Base-by-base conservation (phyloP, 2,329 filamentous ascomycete genomes). In the Aciculosporium take region DNA sequence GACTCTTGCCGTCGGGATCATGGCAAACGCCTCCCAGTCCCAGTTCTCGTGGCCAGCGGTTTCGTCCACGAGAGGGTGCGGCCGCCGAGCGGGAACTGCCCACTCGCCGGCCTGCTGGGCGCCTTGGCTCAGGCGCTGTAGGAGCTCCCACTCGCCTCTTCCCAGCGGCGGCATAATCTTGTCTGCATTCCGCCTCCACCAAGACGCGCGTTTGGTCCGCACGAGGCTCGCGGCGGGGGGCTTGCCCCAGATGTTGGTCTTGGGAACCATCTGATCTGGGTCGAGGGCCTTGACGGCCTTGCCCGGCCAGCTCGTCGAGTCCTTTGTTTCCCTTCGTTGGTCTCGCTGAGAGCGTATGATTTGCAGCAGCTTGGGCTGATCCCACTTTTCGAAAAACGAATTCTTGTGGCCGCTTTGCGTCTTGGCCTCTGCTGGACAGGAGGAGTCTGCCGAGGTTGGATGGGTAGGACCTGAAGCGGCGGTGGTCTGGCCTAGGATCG, bases 141-240 rank as follows among this genome's bases (percentile, higher is more conserved):
- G 55, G 12, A 66, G 52, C 12, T 77, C 63, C 74, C 74, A 80
- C 51, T 79, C 72, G 15, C 61, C 58, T 23, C 54, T 57, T 6
- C 64, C 63, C 13, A 80, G 44, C 0, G 76, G 76, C n/a, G 73
- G 71, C 49, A 74, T 58, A 6, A 76, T 46, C 44, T 67, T 71
- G 10, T 63, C 54, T 1, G 67, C 57, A 13, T 62, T 51, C 4
- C 43, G 43, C 29, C 56, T 64, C 69, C 72, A 80, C 59, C 67
- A 71, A 18, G 56, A 61, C 23, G 60, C 65, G 36, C 59, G 50
- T 45, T 69, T 69, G 8, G 61, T 62, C n/a, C 62, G 58, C 7
- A 57, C 49, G 1, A 67, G 50, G 33, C 56, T 64, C 5, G 57
- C 48, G 3, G 61, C 45, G 1, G 67, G 55, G 0, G 65, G 65